Evolutionary conservation across 208 protist genomes (phyloP).

Genomic region (Porcisia hertigi): DNA sequence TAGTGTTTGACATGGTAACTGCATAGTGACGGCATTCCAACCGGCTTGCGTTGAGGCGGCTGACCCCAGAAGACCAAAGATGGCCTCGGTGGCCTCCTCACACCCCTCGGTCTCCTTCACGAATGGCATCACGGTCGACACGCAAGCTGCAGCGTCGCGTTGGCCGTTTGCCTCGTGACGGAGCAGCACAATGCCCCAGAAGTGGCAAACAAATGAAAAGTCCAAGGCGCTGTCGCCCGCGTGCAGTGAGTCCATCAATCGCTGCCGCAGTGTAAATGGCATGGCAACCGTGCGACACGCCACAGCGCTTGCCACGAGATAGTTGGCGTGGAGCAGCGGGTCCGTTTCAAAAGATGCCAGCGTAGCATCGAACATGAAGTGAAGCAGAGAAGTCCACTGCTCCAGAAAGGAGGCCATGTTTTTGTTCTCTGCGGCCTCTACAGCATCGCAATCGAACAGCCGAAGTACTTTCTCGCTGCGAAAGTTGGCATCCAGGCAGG

Average conservation of each 20-base stretch:
- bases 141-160: slow-evolving; percentile 47
- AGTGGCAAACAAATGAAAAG: slow-evolving; percentile 62
- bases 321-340: slow-evolving; percentile 78
- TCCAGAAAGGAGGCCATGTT: slow-evolving; percentile 43
- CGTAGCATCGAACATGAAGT: slow-evolving; percentile 48
- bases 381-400: slow-evolving; percentile 43
- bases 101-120: slow-evolving; percentile 13
- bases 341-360: slow-evolving; percentile 61
- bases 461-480: slow-evolving; percentile 58
- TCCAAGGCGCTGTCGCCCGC: slow-evolving; percentile 33
- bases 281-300: slow-evolving; percentile 43
- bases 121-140: slow-evolving; percentile 22
- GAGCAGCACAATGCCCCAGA: slow-evolving; percentile 55
- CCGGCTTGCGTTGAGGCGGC: slow-evolving; percentile 48
- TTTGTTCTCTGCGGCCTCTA: slow-evolving; percentile 46
- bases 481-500: slow-evolving; percentile 40
- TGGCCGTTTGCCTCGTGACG: slow-evolving; percentile 53
- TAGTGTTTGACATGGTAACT: slow-evolving; percentile 38
- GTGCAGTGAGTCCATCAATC: slow-evolving; percentile 36
- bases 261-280: slow-evolving; percentile 30
- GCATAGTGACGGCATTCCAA: slow-evolving; percentile 32
- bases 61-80: slow-evolving; percentile 56
- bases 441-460: slow-evolving; percentile 69
- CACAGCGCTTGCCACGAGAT: slow-evolving; percentile 64
- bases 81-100: slow-evolving; percentile 36